A percentile compares a stretch with the other conserved stretches of the same genome.
Evolutionary conservation across 2,329 filamentous ascomycete species (phyloP).

Genomic region (Teratosphaeria zuluensis): DNA sequence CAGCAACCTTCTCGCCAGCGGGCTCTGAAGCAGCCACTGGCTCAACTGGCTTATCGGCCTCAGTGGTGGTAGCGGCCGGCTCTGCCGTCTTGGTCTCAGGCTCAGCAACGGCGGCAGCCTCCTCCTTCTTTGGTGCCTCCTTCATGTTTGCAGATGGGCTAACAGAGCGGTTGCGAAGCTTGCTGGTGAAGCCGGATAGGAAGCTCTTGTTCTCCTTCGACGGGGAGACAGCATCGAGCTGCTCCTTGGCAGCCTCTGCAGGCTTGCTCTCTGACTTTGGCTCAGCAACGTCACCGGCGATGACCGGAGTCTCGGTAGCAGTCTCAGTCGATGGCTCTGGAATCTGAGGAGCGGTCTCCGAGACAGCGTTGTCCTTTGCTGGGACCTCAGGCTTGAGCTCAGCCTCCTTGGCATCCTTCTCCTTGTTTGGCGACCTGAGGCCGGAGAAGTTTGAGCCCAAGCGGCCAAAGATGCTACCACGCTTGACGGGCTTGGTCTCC

Average conservation of each 20-base stretch:
- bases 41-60: conserved; percentile 4
- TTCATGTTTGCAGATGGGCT: conserved; percentile 27
- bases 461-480: conserved; percentile 72
- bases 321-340: conserved; percentile 35
- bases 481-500: conserved; percentile 60
- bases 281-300: conserved; percentile 24
- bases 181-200: conserved; percentile 23
- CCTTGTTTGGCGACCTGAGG: conserved; percentile 38
- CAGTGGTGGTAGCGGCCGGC: conserved; percentile 18
- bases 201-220: conserved; percentile 28
- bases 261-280: conserved; percentile 13
- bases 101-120: conserved; percentile 1
- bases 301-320: conserved; percentile 23
- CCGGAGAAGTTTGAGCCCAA: conserved; percentile 48
- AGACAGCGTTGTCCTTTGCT: conserved; percentile 39
- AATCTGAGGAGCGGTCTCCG: conserved; percentile 26
- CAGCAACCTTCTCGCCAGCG: conserved; percentile 3
- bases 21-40: not conserved
- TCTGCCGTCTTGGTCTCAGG: conserved; percentile 8
- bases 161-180: conserved; percentile 23
- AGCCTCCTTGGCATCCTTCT: conserved; percentile 67
- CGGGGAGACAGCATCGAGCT: conserved; percentile 28
- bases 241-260: conserved; percentile 30
- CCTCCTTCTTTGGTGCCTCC: conserved; percentile 20
- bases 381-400: conserved; percentile 46